phyloP scores from a whole-genome alignment of 495 filamentous ascomycete genomes.

The Penicillium lagena region DNA sequence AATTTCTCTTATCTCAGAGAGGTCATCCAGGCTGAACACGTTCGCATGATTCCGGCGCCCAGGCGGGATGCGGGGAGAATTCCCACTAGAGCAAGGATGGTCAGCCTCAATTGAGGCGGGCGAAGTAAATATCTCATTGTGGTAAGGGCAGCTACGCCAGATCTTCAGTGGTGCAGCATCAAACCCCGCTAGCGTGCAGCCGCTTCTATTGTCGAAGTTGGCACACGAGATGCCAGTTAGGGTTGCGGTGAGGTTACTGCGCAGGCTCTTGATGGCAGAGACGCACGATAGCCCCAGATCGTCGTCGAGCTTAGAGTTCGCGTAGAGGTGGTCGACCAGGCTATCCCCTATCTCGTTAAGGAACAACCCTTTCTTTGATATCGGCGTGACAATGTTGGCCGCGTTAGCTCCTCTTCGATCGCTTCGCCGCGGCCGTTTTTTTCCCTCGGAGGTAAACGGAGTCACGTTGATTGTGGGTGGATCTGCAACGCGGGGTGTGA shows the following conservation, averaged over 20 bases:
- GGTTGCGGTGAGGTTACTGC: constrained; percentile 1
- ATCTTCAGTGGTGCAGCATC: constrained; percentile 10
- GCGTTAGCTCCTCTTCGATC: no score
- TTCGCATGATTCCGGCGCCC: constrained; percentile 3
- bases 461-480: no score
- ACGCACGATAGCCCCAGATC: not conserved
- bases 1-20: constrained; percentile 22
- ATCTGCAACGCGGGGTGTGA: no score
- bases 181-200: constrained; percentile 3
- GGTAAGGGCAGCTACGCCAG: constrained; percentile 1
- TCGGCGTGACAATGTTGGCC: constrained; percentile 1
- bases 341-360: constrained; percentile 16
- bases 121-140: not conserved
- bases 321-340: constrained; percentile 14
- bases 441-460: no score
- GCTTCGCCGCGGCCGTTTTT: constrained; percentile 9
- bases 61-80: not conserved
- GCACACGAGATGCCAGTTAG: constrained; percentile 3
- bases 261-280: constrained; percentile 14
- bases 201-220: constrained; percentile 14
- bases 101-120: not conserved
- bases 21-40: constrained; percentile 21
- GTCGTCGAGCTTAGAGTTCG: constrained; percentile 1
- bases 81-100: not conserved
- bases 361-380: constrained; percentile 12